phyloP scores from a whole-genome alignment of 179 eudicot genomes.

The Amaranthus tricolor region DNA sequence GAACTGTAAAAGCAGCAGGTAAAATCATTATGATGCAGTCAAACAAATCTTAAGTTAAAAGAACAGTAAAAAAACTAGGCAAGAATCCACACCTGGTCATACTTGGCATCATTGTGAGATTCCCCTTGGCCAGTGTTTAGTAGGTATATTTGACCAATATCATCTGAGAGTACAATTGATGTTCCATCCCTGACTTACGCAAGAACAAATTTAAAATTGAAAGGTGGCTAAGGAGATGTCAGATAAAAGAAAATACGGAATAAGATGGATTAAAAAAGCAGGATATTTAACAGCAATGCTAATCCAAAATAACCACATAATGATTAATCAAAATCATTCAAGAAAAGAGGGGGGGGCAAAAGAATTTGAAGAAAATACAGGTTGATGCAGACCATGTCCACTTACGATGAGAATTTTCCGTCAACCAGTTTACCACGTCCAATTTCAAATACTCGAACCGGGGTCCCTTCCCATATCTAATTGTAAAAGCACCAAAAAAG shows the following conservation, averaged over 20 bases:
- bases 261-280: conserved; percentile 4
- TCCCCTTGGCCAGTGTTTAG: conserved; percentile 91
- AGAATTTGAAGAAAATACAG: not conserved
- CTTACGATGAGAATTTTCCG: conserved; percentile 98
- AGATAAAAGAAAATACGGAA: not conserved
- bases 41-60: conserved; percentile 11
- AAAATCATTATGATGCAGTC: conserved; percentile 23
- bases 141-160: conserved; percentile 84
- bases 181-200: conserved; percentile 82
- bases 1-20: conserved; percentile 49
- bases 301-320: not conserved
- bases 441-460: conserved; percentile 76
- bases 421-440: conserved; percentile 95
- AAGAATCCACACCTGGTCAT: conserved; percentile 65
- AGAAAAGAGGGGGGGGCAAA: not conserved
- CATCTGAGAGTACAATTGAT: conserved; percentile 93
- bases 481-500: conserved; percentile 13
- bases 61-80: conserved; percentile 9
- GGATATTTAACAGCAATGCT: not conserved
- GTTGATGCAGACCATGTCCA: conserved; percentile 19
- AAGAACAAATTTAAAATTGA: conserved; percentile 9
- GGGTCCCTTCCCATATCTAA: conserved; percentile 98
- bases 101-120: conserved; percentile 81
- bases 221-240: not conserved
- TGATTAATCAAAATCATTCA: conserved; percentile 9